Evolutionary conservation across 73 alveolate genomes (phyloP), one percentile per base, ranked within the genome.

Genomic region (Stentor roeselii): DNA sequence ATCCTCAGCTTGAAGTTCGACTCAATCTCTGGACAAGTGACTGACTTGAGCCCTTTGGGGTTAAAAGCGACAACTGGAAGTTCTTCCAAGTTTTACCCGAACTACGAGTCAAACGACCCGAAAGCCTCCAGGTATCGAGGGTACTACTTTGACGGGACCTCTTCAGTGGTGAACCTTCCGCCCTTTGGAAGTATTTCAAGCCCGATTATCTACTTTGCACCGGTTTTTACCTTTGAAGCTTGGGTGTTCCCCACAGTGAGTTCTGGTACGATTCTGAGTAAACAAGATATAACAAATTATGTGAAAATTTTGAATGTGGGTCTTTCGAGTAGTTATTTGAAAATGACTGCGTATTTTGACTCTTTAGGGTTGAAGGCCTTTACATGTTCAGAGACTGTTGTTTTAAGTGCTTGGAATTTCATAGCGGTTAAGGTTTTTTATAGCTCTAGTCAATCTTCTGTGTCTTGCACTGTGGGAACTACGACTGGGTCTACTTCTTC

Each of bases 91-190:
- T 67, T 67, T 67, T 67, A 67, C 34, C 80, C 80, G 11, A 21
- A n/a, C 34, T 67, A 21, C 34, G 80, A 67, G 11, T 67, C 80
- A 0, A 32, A 67, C 34, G 80, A 67, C 41, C 80, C 80, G 14
- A 21, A 67, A 21, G 41, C 80, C 0, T 36, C 80, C 21, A 21
- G 34, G 11, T 67, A 21, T 21, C 37, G 80, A 67, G 80, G 80
- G 0, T 67, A 67, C 80, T 32, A 67, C 41, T 67, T 67, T 67
- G 41, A 67, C 34, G 80, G 80, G 41, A 2, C 41, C 0, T 27
- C 3, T 0, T 67, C 80, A 21, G 34, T 67, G 11, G 34, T 67
- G 41, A 21, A 67, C 34, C 37, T 67, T 21, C 80, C 80, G 1
- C 37, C 80, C 14, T 67, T 30, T 67, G 2, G 80, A 15, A 1